phyloP scores from a whole-genome alignment of 306 rosid species.

The Vigna hirtella region DNA sequence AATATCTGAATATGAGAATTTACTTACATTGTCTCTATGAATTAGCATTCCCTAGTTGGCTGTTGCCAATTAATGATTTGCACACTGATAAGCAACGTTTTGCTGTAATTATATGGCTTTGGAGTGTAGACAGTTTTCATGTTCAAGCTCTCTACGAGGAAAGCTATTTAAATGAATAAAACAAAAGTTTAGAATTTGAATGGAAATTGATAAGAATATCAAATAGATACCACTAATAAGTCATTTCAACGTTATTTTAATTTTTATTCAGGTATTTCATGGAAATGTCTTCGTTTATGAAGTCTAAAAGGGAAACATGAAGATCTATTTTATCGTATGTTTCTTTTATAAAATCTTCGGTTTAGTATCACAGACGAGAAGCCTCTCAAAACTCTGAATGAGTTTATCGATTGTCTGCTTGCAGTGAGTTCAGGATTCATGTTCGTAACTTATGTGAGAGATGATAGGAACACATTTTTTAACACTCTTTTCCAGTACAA shows the following conservation, averaged over 20 bases:
- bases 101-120: background rate
- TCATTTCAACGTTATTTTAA: constrained; percentile 13
- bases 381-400: background rate
- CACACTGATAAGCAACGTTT: constrained; percentile 5
- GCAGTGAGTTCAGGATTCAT: constrained; percentile 4
- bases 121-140: constrained; percentile 14
- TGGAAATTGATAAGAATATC: background rate
- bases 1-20: constrained; percentile 11
- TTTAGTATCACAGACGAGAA: background rate
- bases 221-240: background rate
- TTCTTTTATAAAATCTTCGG: background rate
- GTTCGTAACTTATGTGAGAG: background rate
- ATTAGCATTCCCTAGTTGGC: background rate
- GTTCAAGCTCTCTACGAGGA: constrained; percentile 10
- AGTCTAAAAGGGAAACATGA: background rate
- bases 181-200: background rate
- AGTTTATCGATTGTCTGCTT: background rate
- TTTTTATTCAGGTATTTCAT: constrained; percentile 20
- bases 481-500: background rate
- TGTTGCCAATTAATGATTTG: constrained; percentile 21
- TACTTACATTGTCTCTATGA: background rate
- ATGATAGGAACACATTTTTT: background rate
- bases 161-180: background rate
- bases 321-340: background rate
- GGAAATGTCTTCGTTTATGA: background rate